Base-by-base conservation (phyloP, 768 basidiomycete species). In the Phaeotremella fagi region DNA sequence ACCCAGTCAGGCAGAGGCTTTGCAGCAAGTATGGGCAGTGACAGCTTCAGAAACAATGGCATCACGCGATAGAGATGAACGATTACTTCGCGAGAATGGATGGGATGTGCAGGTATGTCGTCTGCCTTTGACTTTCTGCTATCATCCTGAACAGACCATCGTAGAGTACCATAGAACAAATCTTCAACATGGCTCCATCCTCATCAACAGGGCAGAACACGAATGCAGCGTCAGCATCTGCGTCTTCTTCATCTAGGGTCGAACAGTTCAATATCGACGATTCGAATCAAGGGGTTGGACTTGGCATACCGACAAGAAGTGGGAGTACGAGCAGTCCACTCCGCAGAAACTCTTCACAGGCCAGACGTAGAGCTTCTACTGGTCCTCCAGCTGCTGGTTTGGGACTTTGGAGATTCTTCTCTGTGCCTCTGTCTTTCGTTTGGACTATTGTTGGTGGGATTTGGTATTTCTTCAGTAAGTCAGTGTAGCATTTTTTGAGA, bases 31-130 rank as follows among this genome's bases (percentile, higher is more conserved):
- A 16, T 59, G 57, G 42, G 70, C 72, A 3, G 60, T 74, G 24
- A 72, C 70, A 15, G 68, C 68, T 24, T 61, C 67, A 0, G 54
- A 50, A 7, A 60, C 64, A 6, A n/a, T 50, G 0, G 54, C 57
- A 4, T 54, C 66, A 12, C 48, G 63, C 18, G 61, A 67, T 18
- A 38, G 72, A 20, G 66, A 69, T 52, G 72, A 71, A 54, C 48
- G 70, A 15, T 28, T 74, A 18, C 49, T 74, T 1, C 48, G 67
- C 4, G 63, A 70, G 42, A 65, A 60, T 35, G 68, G 63, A 1
- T 74, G 67, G 67, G 61, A 72, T 59, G 62, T 74, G 4, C 65
- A 72, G 61, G 72, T 71, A n/a, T 41, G 72, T 57, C 44, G 14
- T 11, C 42, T 38, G 20, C 31, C 25, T 12, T 41, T 11, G 20